A percentile compares a stretch with the other conserved stretches of the same genome.
phyloP scores from a whole-genome alignment of 2,329 filamentous ascomycete genomes.

The Xylariaceae sp. region DNA sequence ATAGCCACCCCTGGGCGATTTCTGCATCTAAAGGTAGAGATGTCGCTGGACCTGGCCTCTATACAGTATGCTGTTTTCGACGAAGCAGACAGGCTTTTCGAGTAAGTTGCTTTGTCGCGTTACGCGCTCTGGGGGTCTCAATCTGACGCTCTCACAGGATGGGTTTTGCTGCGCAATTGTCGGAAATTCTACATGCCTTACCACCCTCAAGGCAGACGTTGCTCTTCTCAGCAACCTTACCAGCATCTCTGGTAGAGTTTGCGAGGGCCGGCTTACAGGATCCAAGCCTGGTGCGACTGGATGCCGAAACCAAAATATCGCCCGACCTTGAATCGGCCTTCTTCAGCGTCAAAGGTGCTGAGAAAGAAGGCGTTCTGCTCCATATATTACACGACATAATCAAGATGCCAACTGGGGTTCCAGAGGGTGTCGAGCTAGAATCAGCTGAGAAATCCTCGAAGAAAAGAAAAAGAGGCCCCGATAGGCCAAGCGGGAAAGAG shows the following conservation, averaged over 20 bases:
- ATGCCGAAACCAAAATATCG: conserved; percentile 92
- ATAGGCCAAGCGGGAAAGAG: conserved; percentile 47
- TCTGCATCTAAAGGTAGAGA: conserved; percentile 93
- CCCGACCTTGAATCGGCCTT: conserved; percentile 94
- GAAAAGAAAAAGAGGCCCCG: conserved; percentile 63
- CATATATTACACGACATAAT: conserved; percentile 89
- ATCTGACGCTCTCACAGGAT: too few relatives aligned
- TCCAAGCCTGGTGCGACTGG: conserved; percentile 79
- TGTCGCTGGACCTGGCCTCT: conserved; percentile 84
- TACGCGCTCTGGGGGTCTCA: too few relatives aligned
- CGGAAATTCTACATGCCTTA: conserved; percentile 85
- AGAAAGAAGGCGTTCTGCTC: conserved; percentile 88
- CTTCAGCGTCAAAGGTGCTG: conserved; percentile 83
- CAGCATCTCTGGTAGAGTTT: conserved; percentile 92
- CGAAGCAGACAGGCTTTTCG: conserved; percentile 92
- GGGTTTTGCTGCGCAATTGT: conserved; percentile 90
- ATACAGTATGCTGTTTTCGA: conserved; percentile 95
- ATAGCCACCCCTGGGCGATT: conserved; percentile 97
- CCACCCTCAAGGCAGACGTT: conserved; percentile 81
- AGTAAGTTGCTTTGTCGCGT: too few relatives aligned
- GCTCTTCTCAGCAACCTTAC: conserved; percentile 90
- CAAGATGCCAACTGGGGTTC: conserved; percentile 70
- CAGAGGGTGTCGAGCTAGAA: conserved; percentile 40
- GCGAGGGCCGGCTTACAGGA: conserved; percentile 89
- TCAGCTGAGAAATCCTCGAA: conserved; percentile 42